These are phyloP conservation scores for Suillus brevipes DNA, from an alignment of 768 basidiomycete species.

Conservation along the genomic window DNA sequence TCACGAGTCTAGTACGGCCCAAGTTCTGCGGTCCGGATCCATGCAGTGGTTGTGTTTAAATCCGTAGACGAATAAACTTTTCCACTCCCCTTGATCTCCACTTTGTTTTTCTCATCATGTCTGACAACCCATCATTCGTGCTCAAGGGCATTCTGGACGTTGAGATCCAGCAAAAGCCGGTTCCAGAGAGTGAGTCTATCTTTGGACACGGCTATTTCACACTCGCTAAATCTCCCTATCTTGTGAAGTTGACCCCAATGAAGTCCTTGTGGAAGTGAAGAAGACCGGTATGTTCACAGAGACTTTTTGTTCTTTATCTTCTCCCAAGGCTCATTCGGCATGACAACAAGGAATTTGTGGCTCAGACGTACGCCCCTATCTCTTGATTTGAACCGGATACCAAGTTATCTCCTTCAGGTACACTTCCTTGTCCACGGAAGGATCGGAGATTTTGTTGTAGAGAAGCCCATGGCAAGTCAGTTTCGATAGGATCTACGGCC, in stretches of 20 bases:
- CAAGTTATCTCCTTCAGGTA: constrained; percentile 44
- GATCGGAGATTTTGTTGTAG: constrained; percentile 78
- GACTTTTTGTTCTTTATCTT: constrained; percentile 3
- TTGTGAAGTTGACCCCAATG: constrained; percentile 58
- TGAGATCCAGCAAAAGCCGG: constrained; percentile 69
- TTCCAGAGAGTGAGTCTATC: constrained; percentile 60
- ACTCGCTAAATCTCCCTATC: constrained; percentile 11
- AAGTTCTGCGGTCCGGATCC: constrained; percentile 3
- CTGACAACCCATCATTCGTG: constrained; percentile 80
- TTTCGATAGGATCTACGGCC: constrained; percentile 3
- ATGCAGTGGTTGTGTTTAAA: neutral
- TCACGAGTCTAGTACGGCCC: neutral
- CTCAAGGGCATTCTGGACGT: constrained; percentile 67
- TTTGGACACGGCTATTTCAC: neutral
- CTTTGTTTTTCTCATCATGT: constrained; percentile 42
- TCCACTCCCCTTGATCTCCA: constrained; percentile 8
- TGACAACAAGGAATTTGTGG: constrained; percentile 76
- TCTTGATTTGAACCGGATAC: constrained; percentile 11
- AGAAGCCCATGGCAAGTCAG: constrained; percentile 68
- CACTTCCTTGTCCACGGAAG: constrained; percentile 79
- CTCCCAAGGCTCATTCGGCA: constrained; percentile 12
- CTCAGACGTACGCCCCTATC: constrained; percentile 62
- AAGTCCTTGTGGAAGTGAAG: constrained; percentile 88
- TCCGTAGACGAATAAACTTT: neutral
- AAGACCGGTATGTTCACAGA: constrained; percentile 70